phyloP scores from a whole-genome alignment of 805 yeast genomes.

The Cyberlindnera japonica region DNA sequence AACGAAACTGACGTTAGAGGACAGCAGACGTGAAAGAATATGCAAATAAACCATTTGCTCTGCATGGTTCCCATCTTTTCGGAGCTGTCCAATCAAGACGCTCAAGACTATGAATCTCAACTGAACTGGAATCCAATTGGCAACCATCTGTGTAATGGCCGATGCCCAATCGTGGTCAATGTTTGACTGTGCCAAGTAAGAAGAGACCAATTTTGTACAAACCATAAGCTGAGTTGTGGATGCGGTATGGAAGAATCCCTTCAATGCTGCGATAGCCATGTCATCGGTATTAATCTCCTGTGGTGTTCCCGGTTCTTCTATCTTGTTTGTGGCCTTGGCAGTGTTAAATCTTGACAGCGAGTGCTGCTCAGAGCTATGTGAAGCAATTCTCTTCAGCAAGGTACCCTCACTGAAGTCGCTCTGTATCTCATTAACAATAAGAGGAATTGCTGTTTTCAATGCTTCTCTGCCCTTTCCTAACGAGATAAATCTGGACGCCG shows the following conservation, averaged over 20 bases:
- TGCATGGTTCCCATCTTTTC: conserved; percentile 15
- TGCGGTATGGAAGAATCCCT: conserved; percentile 59
- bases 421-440: conserved; percentile 19
- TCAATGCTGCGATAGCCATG: conserved; percentile 41
- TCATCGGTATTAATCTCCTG: conserved; percentile 27
- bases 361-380: conserved; percentile 25
- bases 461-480: conserved; percentile 15
- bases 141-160: conserved; percentile 56
- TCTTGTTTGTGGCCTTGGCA: conserved; percentile 6
- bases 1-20: conserved; percentile 76
- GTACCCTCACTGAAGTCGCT: conserved; percentile 23
- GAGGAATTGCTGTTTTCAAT: conserved; percentile 19
- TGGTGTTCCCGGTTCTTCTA: conserved; percentile 13
- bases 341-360: conserved; percentile 25
- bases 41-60: conserved; percentile 35
- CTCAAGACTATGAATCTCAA: conserved; percentile 62
- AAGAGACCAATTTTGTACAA: conserved; percentile 51
- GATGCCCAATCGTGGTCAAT: conserved; percentile 46
- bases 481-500: conserved; percentile 29
- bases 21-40: conserved; percentile 55
- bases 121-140: conserved; percentile 79
- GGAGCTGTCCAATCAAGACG: conserved; percentile 38
- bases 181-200: conserved; percentile 37
- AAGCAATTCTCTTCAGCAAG: conserved; percentile 18
- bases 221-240: conserved; percentile 56